A percentile compares a stretch with the other conserved stretches of the same genome.
phyloP scores from a whole-genome alignment of 1,139 yeast species.

The Taiozyma onychis region DNA sequence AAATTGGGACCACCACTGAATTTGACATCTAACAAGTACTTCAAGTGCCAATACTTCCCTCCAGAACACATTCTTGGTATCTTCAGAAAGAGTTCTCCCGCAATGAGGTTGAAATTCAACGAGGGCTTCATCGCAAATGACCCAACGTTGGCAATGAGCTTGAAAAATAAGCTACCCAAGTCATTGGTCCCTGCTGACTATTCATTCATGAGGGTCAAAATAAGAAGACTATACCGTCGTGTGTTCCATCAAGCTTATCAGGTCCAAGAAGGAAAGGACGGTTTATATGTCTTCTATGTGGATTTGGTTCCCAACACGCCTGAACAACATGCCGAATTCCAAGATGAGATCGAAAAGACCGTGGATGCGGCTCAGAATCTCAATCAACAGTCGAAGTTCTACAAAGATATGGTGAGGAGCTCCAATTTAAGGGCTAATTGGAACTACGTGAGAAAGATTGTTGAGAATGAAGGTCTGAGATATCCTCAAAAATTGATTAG shows the following conservation, averaged over 20 bases:
- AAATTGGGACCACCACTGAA: conserved; percentile 8
- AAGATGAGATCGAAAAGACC: conserved; percentile 28
- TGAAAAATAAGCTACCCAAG: conserved; percentile 20
- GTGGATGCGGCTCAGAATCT: conserved; percentile 26
- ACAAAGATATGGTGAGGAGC: conserved; percentile 24
- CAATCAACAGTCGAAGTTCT: conserved; percentile 10
- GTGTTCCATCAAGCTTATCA: conserved; percentile 28
- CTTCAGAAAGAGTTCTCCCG: conserved; percentile 48
- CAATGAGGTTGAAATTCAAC: conserved; percentile 27
- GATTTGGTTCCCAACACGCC: conserved; percentile 33
- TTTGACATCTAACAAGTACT: conserved; percentile 14
- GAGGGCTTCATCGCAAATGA: conserved; percentile 26
- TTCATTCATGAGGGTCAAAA: conserved; percentile 32
- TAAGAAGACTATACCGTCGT: conserved; percentile 37
- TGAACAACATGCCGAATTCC: conserved; percentile 29
- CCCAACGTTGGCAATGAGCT: conserved; percentile 8
- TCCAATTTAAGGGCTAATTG: conserved; percentile 26
- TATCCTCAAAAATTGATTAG: conserved; percentile 3
- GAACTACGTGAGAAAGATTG: conserved; percentile 16
- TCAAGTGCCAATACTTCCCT: conserved; percentile 36
- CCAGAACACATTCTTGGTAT: conserved; percentile 38
- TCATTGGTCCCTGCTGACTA: conserved; percentile 32
- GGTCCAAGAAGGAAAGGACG: conserved; percentile 32
- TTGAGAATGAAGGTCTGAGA: conserved; percentile 18
- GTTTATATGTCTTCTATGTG: conserved; percentile 40